Conservation (phyloP, 805 yeast species). For the Wickerhamiella brachini region DNA sequence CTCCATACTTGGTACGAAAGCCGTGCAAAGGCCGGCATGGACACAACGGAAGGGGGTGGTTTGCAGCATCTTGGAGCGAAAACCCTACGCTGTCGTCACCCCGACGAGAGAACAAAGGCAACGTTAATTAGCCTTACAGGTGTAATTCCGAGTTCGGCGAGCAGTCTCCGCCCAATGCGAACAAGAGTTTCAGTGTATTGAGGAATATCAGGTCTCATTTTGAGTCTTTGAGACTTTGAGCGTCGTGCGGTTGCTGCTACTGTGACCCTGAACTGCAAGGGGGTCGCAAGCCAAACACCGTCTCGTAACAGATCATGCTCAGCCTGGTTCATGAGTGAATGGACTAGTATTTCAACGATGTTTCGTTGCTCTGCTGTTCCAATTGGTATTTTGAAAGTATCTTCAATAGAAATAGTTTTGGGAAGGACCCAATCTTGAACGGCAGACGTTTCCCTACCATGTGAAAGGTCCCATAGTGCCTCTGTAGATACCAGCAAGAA, state of each 20-base stretch:
- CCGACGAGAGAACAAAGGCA: neutral
- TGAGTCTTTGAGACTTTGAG: neutral
- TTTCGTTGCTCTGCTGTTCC: conserved; percentile 2
- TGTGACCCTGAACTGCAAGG: conserved; percentile 6
- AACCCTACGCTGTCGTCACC: too few relatives aligned
- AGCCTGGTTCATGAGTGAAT: conserved; percentile 15
- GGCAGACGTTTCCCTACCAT: conserved; percentile 8
- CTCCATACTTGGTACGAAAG: too few relatives aligned
- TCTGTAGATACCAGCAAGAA: neutral
- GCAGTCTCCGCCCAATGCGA: neutral
- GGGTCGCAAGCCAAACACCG: conserved; percentile 15
- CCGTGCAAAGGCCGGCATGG: too few relatives aligned
- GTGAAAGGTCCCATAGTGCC: conserved; percentile 7
- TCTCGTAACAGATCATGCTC: conserved; percentile 15
- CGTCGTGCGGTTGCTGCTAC: neutral
- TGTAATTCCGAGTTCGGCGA: neutral
- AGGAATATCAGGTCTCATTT: neutral
- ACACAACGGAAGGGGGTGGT: too few relatives aligned
- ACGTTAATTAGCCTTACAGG: neutral
- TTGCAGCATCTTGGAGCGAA: too few relatives aligned
- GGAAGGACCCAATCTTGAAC: conserved; percentile 13
- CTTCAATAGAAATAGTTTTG: conserved; percentile 21
- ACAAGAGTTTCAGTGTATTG: neutral
- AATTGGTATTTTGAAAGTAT: conserved; percentile 13
- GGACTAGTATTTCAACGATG: conserved; percentile 9